phyloP scores from a whole-genome alignment of 768 basidiomycete genomes.

The Hygrophoropsis aurantiaca region DNA sequence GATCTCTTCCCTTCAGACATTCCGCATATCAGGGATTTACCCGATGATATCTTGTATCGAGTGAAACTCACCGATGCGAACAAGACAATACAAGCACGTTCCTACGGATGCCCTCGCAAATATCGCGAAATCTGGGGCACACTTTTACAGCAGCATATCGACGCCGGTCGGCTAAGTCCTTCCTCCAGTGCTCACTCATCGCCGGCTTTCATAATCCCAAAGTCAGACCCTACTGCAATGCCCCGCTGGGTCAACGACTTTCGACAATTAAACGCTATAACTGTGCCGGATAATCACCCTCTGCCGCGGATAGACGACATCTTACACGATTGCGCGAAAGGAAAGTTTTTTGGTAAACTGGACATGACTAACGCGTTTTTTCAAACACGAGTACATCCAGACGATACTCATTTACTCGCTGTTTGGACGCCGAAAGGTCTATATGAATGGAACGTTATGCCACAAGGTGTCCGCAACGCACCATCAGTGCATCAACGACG shows the following conservation, averaged over 20 bases:
- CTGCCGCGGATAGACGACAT: constrained; percentile 19
- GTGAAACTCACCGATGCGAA: constrained; percentile 28
- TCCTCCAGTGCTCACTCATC: constrained; percentile 30
- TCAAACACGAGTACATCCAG: constrained; percentile 31
- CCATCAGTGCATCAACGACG: constrained; percentile 18
- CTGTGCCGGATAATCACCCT: constrained; percentile 13
- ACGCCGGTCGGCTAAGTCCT: constrained; percentile 27
- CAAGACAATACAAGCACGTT: constrained; percentile 16
- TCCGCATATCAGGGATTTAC: constrained; percentile 19
- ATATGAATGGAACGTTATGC: constrained; percentile 35
- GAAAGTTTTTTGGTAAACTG: constrained; percentile 35
- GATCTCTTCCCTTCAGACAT: constrained; percentile 27
- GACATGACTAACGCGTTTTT: constrained; percentile 45
- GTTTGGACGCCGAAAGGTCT: constrained; percentile 37
- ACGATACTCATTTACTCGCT: constrained; percentile 32
- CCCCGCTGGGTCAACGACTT: constrained; percentile 33
- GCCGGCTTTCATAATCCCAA: constrained; percentile 38
- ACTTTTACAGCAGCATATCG: constrained; percentile 33
- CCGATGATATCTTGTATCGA: constrained; percentile 17
- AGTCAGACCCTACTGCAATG: constrained; percentile 18
- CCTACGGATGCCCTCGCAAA: constrained; percentile 33
- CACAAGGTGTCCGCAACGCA: constrained; percentile 9
- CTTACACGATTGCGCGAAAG: constrained; percentile 22
- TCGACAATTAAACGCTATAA: constrained; percentile 21
- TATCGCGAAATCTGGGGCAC: constrained; percentile 32